Conservation (phyloP, 257 asterid species). For the Pogostemon cablin region DNA sequence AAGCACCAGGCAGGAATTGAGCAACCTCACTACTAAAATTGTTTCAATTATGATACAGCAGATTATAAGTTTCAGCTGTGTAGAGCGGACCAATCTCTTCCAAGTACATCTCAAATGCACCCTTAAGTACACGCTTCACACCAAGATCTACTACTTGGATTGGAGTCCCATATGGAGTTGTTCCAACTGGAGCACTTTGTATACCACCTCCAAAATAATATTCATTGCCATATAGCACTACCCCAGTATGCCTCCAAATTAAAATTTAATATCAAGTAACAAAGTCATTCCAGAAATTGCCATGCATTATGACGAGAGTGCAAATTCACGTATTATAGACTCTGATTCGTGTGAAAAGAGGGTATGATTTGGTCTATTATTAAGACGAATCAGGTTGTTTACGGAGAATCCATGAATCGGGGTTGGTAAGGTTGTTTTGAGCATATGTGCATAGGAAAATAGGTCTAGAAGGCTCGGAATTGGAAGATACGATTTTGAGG, state of each 20-base stretch:
- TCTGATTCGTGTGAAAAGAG: no score
- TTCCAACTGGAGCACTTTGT: slow-evolving; percentile 69
- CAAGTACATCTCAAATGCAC: slow-evolving; percentile 78
- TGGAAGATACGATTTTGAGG: no score
- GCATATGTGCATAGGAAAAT: no score
- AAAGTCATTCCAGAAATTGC: background rate
- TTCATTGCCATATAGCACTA: slow-evolving; percentile 81
- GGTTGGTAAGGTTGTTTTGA: no score
- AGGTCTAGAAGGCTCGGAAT: no score
- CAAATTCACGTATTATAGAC: no score
- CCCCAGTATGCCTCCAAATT: slow-evolving; percentile 90
- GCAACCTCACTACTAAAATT: slow-evolving; percentile 93
- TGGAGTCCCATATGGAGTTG: slow-evolving; percentile 87
- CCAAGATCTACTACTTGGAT: slow-evolving; percentile 83
- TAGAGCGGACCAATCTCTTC: slow-evolving; percentile 82
- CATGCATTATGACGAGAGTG: background rate
- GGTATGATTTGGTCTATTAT: no score
- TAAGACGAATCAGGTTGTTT: no score
- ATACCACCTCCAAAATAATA: slow-evolving; percentile 94
- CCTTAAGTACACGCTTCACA: slow-evolving; percentile 79
- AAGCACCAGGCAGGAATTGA: slow-evolving; percentile 75
- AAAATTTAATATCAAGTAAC: background rate
- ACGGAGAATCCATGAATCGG: no score
- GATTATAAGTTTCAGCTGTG: slow-evolving; percentile 83
- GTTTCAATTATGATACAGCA: slow-evolving; percentile 87